Base-by-base conservation (phyloP, 2,329 filamentous ascomycete genomes). In the Huntiella bhutanensis region DNA sequence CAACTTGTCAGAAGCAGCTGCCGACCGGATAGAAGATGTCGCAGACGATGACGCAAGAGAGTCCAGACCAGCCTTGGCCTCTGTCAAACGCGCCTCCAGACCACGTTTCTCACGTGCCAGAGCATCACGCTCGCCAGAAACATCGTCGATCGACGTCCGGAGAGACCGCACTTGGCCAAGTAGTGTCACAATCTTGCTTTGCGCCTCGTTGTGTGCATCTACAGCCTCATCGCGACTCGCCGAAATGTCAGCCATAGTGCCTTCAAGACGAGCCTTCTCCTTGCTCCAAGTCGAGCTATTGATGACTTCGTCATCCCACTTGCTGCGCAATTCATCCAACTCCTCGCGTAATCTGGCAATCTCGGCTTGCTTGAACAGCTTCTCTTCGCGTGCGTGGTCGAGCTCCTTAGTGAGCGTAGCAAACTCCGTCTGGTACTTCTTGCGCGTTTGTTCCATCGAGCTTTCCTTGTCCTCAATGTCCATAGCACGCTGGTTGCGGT, bases 241-340 rank as follows among this genome's bases (percentile, higher is more conserved):
- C 8, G 82, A 81, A 32, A 96, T 74, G 59, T 95, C 86, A 43
- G 88, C 78, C 46, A 98, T 69, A 4, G 86, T 92, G 50, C 86
- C 77, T 59, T 96, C 88, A 36, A 98, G 71, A 12, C 88, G 80
- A 12, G 85, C 74, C 68, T 96, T 96, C 64, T 98, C 88, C 66
- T 98, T 98, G 10, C 87, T 87, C 87, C 91, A 96, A 1, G 88
- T 94, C 12, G 86, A 93, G 62, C 85, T 93, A 64, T 96, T 96
- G 54, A 96, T 75, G 8, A 96, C 85, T 63, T 98, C 88, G 55
- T 96, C 85, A 56, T 98, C 91, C 88, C 91, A 96, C 64, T 96
- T 96, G 54, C 80, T 86, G 53, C 91, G 78, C 49, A 96, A 71
- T 55, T 94, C 86, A 55, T 98, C 91, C 17, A 96, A 76, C 62